Percentiles rank a stretch among this genome's conserved stretches.
phyloP scores from a whole-genome alignment of 352 stramenopile species.

The Globisporangium sylvaticum region DNA sequence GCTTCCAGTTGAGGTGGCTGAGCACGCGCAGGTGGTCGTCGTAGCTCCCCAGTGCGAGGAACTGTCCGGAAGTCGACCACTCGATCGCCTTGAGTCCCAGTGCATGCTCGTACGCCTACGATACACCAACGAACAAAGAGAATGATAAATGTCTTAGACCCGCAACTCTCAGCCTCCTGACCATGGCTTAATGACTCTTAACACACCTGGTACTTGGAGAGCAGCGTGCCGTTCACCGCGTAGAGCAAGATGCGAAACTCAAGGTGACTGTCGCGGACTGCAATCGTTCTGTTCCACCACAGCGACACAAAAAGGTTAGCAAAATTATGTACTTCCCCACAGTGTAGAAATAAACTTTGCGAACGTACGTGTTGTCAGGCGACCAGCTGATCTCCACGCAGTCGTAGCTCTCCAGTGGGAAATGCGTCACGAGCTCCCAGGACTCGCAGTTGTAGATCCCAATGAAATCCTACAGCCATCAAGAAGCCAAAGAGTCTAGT shows the following conservation, averaged over 20 bases:
- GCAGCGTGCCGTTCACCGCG: constrained; percentile 48
- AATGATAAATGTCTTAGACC: neutral
- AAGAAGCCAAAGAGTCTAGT: neutral
- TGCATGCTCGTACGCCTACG: constrained; percentile 76
- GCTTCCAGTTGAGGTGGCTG: constrained; percentile 76
- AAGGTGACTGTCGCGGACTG: constrained; percentile 64
- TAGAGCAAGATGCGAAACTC: constrained; percentile 78
- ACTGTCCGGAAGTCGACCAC: constrained; percentile 78
- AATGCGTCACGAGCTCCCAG: constrained; percentile 72
- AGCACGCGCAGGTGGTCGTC: constrained; percentile 75
- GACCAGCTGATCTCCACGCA: constrained; percentile 70
- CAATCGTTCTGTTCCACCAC: constrained; percentile 39
- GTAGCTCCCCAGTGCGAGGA: constrained; percentile 74
- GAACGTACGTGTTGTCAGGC: constrained; percentile 57
- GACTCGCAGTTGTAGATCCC: constrained; percentile 71
- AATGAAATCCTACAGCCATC: constrained; percentile 48
- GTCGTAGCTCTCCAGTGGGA: constrained; percentile 77
- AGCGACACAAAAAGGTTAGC: neutral
- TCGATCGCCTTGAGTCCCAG: constrained; percentile 66
- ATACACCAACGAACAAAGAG: neutral
- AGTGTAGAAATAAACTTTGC: neutral
- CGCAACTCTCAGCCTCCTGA: too few relatives aligned
- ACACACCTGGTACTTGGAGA: constrained; percentile 71
- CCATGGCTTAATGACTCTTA: neutral
- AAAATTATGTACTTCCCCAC: neutral